Conservation (phyloP, 2,329 filamentous ascomycete genomes). For the Cytospora piceae region DNA sequence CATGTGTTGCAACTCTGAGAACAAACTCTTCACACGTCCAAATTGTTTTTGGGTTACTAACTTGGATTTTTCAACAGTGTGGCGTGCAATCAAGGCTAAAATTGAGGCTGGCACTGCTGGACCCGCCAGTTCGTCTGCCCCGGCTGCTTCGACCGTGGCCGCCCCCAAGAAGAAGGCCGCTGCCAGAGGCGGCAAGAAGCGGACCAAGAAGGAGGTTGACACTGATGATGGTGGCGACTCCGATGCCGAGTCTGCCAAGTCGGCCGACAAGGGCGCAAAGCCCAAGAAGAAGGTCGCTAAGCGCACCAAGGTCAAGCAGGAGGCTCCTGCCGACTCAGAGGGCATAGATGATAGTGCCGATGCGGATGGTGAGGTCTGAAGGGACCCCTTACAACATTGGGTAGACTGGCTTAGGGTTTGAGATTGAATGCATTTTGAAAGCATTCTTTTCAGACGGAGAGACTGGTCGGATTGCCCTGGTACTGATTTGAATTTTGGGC, state of each 20-base stretch:
- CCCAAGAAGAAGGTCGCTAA: constrained; percentile 10
- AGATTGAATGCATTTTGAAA: not conserved
- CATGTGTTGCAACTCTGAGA: no score
- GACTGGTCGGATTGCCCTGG: not conserved
- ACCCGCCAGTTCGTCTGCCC: no score
- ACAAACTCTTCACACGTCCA: no score
- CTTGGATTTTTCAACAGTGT: not conserved
- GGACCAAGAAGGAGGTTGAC: not conserved
- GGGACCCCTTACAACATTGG: not conserved
- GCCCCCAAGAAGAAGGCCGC: not conserved
- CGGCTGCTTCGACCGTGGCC: not conserved
- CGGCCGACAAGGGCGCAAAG: not conserved
- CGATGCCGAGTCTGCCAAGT: not conserved
- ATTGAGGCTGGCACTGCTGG: not conserved
- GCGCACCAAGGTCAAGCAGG: not conserved
- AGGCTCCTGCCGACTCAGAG: not conserved
- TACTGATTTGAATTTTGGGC: not conserved
- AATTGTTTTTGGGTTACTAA: no score
- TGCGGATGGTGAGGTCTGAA: not conserved
- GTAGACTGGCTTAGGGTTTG: not conserved
- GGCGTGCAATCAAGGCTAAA: constrained; percentile 5
- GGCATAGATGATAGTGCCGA: not conserved
- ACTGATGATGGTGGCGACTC: not conserved
- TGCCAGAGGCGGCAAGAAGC: not conserved
- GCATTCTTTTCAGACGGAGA: not conserved